Evolutionary conservation across 1,139 yeast genomes (phyloP), one percentile per base, ranked within the genome.

Genomic region (Diutina scorzettiae): DNA sequence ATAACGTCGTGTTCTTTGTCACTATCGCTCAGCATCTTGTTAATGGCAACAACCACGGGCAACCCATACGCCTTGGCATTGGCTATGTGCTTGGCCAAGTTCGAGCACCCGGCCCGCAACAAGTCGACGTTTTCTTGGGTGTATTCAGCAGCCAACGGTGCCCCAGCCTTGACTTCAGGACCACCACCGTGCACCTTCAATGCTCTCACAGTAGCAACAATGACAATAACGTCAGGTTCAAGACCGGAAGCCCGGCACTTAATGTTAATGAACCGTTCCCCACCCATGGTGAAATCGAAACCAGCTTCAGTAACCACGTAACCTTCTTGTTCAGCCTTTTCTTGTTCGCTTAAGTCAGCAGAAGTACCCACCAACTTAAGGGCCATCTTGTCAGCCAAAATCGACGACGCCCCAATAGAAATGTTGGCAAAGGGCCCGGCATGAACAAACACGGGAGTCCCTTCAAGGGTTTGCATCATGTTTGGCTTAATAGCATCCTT

Each of bases 351-450:
- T 56, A 60, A 57, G 44, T 60, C 64, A 25, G 73, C 69, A 23
- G 25, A 23, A 23, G 39, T 34, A 60, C 96, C 95, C 37, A 91
- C 89, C 52, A 91, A 75, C 66, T 91, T 89, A 58, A 91, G 75
- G 5, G 96, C 97, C 73, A 91, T 80, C 63, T 84, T 84, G 64
- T 91, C 98, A 50, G 98, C 97, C 48, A 91, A 69, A 40, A 91
- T 87, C 33, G 97, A 89, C 48, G 86, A 81, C 7, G 97, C 96
- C 57, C 97, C 98, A 58, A 91, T 91, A 40, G 96, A 85, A 51
- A 91, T 91, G 63, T 91, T 91, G 53, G 98, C 98, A 60, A 91
- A 91, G 43, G 98, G 98, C 50, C 98, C 98, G 46, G 97, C 97
- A 59, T 91, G 98, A 43, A 91, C 96, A 54, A 91, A 81, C 37